phyloP scores from a whole-genome alignment of 73 alveolate species.

The Paraurostyla sp. region DNA sequence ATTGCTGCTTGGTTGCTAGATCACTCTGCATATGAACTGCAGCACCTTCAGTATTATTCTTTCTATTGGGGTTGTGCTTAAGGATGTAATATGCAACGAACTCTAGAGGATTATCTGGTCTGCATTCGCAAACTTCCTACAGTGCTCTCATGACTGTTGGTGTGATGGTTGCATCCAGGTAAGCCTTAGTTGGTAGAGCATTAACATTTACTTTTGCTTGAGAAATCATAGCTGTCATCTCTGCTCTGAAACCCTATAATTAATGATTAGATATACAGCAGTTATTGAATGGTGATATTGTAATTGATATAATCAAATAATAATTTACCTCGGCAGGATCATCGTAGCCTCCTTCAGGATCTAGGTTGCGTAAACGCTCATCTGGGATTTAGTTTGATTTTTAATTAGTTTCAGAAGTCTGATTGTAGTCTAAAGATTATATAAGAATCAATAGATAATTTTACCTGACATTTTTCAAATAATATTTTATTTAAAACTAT shows the following conservation, averaged over 20 bases:
- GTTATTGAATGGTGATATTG: too few relatives aligned
- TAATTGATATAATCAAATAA: too few relatives aligned
- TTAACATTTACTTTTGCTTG: conserved; percentile 55
- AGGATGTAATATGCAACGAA: conserved; percentile 72
- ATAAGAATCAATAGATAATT: background rate
- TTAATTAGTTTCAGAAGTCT: conserved; percentile 2
- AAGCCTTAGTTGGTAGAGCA: conserved; percentile 71
- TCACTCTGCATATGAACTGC: conserved; percentile 40
- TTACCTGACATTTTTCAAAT: conserved; percentile 48
- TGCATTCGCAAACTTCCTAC: conserved; percentile 39
- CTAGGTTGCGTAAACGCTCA: conserved; percentile 23
- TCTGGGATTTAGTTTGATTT: conserved; percentile 33
- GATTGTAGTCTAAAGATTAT: background rate
- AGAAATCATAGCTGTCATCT: conserved; percentile 37
- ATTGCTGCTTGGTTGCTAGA: background rate
- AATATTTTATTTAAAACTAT: conserved; percentile 26
- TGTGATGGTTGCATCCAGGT: conserved; percentile 54
- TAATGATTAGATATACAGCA: background rate
- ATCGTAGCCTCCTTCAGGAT: conserved; percentile 71
- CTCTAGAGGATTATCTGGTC: conserved; percentile 81
- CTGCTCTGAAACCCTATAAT: conserved; percentile 63
- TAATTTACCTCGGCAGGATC: conserved; percentile 66
- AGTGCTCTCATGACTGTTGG: conserved; percentile 74
- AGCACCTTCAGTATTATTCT: conserved; percentile 48
- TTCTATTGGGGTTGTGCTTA: conserved; percentile 73